phyloP scores from a whole-genome alignment of 2,329 filamentous ascomycete genomes.

The Aspergillus sp. region DNA sequence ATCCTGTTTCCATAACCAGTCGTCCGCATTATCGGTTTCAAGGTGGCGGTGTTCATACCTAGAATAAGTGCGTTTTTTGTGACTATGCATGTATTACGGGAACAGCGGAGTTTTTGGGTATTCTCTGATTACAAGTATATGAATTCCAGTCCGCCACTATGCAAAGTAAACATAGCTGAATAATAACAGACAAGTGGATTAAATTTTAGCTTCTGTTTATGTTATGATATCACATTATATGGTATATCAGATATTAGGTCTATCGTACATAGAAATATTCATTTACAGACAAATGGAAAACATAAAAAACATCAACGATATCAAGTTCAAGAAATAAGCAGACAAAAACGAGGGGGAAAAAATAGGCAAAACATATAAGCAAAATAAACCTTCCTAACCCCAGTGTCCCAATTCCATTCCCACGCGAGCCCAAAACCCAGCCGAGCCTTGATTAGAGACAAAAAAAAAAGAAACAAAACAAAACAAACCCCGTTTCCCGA shows the following conservation, averaged over 20 bases:
- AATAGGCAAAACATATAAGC: conserved; percentile 2
- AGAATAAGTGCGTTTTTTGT: too few relatives aligned
- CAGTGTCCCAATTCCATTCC: conserved; percentile 14
- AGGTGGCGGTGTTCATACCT: neutral
- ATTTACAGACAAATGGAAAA: conserved; percentile 11
- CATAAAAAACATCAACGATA: neutral
- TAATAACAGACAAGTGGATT: neutral
- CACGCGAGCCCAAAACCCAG: conserved; percentile 2
- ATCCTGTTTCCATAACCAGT: neutral
- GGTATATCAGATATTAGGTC: neutral
- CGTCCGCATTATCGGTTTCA: neutral
- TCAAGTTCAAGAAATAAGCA: neutral
- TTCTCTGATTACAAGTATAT: neutral
- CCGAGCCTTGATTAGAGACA: conserved; percentile 18
- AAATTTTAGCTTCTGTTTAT: neutral
- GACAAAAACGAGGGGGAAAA: neutral
- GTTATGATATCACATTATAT: conserved; percentile 3
- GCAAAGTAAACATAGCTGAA: neutral
- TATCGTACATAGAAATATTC: conserved; percentile 14
- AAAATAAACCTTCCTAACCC: conserved; percentile 14
- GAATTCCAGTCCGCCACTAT: neutral
- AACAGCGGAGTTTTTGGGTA: neutral
- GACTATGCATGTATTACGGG: too few relatives aligned
- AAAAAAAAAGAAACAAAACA: neutral
- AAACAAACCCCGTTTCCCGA: conserved; percentile 20